Conservation (phyloP, 1,139 yeast species). For the Pneumocystis wakefieldiae region DNA sequence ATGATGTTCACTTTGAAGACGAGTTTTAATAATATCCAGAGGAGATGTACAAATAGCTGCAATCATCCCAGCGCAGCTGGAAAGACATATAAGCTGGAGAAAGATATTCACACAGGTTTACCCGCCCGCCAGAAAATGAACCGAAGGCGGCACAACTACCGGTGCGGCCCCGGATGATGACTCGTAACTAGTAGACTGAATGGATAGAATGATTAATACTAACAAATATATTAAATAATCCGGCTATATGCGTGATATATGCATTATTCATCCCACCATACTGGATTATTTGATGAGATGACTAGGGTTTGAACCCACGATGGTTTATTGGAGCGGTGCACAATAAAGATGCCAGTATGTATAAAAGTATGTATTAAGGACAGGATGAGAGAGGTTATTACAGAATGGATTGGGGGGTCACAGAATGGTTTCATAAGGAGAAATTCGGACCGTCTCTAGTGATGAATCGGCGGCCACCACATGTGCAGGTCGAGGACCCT, state of each 20-base stretch:
- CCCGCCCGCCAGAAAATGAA: constrained; percentile 13
- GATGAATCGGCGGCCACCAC: constrained; percentile 60
- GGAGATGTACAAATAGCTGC: constrained; percentile 93
- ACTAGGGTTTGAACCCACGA: too few species aligned
- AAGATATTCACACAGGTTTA: not conserved
- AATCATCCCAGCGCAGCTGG: constrained; percentile 78
- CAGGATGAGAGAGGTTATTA: not conserved
- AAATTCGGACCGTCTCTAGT: constrained; percentile 98
- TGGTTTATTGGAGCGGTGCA: too few species aligned
- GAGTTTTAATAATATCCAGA: constrained; percentile 87
- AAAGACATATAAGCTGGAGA: not conserved
- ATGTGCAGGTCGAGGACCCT: constrained; percentile 87
- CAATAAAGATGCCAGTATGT: not conserved
- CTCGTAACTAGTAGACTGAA: too few species aligned
- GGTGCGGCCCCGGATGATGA: too few species aligned
- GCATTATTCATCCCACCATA: too few species aligned
- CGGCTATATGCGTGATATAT: too few species aligned
- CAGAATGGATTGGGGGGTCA: constrained; percentile 26
- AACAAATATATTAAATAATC: too few species aligned
- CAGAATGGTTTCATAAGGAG: constrained; percentile 98
- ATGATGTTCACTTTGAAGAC: constrained; percentile 62
- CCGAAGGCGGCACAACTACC: constrained; percentile 3
- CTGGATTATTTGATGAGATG: too few species aligned
- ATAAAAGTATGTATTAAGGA: not conserved
- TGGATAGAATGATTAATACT: too few species aligned